Evolutionary conservation across 2,329 filamentous ascomycete genomes (phyloP), one percentile per base, ranked within the genome.

Genomic region (Canariomyces notabilis): DNA sequence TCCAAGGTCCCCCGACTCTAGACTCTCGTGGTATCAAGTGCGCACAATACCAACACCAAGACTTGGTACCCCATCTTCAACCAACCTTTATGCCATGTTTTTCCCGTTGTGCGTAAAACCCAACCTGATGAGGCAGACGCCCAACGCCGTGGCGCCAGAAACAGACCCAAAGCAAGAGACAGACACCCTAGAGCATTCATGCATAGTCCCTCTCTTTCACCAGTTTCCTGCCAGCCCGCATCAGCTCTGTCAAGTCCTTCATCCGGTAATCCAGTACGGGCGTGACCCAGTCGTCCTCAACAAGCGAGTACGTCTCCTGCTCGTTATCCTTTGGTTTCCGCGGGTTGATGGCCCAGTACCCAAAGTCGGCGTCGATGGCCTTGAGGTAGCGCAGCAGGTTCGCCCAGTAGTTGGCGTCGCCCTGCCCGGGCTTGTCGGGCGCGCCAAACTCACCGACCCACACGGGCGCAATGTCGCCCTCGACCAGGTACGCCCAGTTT

Each of bases 361-460:
- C 82, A 67, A 82, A 83, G 56, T 85, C 81, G 8, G 77, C 78
- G 55, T 83, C 79, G 41, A 79, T 63, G 2, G 67, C 63, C 57
- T 73, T 72, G 47, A 85, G 68, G 61, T 75, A 83, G 21, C 68
- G 69, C 66, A 83, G 67, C 61, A 85, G 62, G 60, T 85, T 79
- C 35, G 66, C 64, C 82, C 82, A 85, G 66, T 85, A 86, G 57
- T 82, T 80, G 45, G 69, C 68, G 53, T 83, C 79, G 6, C 79
- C 78, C 7, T 71, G 64, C 26, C 70, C 71, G 1, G 79, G 79
- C 5, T 62, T 51, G 39, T 67, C 65, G 15, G 80, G 76, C 20
- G 77, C 76, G 1, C 83, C 82, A 49, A 85, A 76, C 65, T 86
- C 82, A 41, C 80, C 80, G 21, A 85, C 73, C 82, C 82, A 86